These are phyloP conservation scores for Pelargonium nanum DNA, from an alignment of 345 rosid genomes.

Conservation along the genomic window DNA sequence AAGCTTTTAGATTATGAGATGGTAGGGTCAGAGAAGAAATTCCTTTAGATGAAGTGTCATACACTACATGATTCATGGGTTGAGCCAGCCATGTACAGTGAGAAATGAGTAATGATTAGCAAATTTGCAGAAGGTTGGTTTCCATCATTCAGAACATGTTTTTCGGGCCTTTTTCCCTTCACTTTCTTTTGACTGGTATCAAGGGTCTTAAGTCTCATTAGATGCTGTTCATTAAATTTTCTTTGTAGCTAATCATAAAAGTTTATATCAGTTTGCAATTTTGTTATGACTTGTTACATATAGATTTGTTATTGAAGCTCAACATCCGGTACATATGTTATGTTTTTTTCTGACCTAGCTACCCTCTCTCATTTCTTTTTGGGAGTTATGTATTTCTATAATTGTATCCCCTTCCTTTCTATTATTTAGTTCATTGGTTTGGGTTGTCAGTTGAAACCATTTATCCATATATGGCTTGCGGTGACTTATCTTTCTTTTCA, in stretches of 20 bases:
- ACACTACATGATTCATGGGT: slow-evolving; percentile 49
- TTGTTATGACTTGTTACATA: not conserved
- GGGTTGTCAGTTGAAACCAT: not conserved
- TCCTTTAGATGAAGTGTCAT: slow-evolving; percentile 48
- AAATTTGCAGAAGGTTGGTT: slow-evolving; percentile 6
- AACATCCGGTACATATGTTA: not conserved
- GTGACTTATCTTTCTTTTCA: no score
- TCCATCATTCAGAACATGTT: no score
- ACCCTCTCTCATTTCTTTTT: not conserved
- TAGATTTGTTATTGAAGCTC: not conserved
- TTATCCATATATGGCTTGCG: not conserved
- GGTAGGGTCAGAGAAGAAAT: slow-evolving; percentile 22
- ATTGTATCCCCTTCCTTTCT: not conserved
- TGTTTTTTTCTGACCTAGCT: not conserved
- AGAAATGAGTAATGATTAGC: slow-evolving; percentile 20
- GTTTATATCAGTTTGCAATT: not conserved
- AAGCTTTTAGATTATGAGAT: slow-evolving; percentile 41
- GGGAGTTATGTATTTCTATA: not conserved
- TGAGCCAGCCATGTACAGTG: slow-evolving; percentile 20
- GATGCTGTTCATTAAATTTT: not conserved
- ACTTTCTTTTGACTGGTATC: not conserved
- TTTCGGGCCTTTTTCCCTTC: no score
- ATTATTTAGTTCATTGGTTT: not conserved
- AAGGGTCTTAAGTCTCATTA: not conserved
- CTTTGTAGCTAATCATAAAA: not conserved